phyloP scores from a whole-genome alignment of 345 rosid genomes.

The Carallia pectinifolia region DNA sequence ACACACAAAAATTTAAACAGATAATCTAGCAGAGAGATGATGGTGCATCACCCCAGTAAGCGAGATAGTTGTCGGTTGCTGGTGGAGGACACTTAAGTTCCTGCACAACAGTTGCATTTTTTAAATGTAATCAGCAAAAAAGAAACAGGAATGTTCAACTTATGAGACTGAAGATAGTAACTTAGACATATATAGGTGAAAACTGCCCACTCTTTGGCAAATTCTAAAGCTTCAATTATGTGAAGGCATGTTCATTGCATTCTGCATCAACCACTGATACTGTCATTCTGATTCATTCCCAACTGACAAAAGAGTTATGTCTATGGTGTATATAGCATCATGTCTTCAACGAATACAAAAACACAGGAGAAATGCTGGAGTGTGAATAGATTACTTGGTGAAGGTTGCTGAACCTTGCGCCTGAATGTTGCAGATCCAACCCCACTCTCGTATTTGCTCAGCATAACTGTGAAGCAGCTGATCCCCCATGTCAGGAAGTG shows the following conservation, averaged over 20 bases:
- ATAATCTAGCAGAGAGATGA: not conserved
- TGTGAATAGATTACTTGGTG: constrained; percentile 48
- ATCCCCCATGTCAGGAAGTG: constrained; percentile 82
- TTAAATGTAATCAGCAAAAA: not conserved
- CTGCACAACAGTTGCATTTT: constrained; percentile 37
- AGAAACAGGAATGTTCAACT: too few species aligned
- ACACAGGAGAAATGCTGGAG: constrained; percentile 15
- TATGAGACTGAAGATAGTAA: not conserved
- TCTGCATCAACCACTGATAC: not conserved
- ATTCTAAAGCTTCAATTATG: not conserved
- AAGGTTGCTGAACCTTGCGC: constrained; percentile 60
- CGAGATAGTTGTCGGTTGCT: constrained; percentile 42
- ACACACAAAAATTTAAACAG: not conserved
- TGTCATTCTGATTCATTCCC: constrained; percentile 3
- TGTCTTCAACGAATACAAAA: not conserved
- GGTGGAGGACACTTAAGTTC: constrained; percentile 63
- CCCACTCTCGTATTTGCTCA: constrained; percentile 83
- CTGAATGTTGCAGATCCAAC: constrained; percentile 83
- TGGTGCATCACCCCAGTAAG: constrained; percentile 65
- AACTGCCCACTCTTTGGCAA: not conserved
- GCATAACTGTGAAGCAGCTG: constrained; percentile 71
- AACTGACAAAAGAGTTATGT: constrained; percentile 2
- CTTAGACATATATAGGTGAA: not conserved
- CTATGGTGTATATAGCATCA: not conserved
- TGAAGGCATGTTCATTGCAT: constrained; percentile 7